A percentile compares a stretch with the other conserved stretches of the same genome.
Evolutionary conservation across 345 rosid genomes (phyloP).

Genomic region (Diplotaxis tenuifolia): DNA sequence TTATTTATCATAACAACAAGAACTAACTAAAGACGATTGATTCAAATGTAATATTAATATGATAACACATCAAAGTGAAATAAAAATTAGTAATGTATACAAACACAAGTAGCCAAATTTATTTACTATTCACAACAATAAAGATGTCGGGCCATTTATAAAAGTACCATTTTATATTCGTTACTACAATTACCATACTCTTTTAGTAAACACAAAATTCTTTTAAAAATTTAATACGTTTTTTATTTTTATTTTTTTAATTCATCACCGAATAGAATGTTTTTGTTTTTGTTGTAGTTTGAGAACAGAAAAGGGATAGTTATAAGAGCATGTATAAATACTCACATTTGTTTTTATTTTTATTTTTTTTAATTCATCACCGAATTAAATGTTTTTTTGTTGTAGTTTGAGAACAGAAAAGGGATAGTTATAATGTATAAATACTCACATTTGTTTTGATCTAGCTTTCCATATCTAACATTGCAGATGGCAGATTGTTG

Average conservation of each 20-base stretch:
- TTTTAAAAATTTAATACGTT: background rate
- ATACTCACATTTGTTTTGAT: background rate
- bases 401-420: background rate
- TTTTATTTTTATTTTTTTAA: background rate
- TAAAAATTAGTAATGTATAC: background rate
- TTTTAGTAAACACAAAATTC: background rate
- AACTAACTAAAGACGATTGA: background rate
- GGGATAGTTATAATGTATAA: too few relatives aligned
- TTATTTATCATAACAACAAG: background rate
- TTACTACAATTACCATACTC: background rate
- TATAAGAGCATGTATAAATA: background rate
- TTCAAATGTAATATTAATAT: background rate
- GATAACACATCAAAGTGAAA: background rate
- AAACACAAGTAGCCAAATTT: constrained; percentile 14
- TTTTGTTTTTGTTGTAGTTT: background rate
- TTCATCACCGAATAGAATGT: background rate
- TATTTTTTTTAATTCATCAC: background rate
- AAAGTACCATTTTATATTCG: background rate
- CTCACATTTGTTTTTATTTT: background rate
- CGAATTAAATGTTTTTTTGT: background rate
- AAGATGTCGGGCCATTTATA: background rate
- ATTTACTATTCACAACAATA: constrained; percentile 1
- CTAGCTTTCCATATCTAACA: background rate
- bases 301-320: background rate
- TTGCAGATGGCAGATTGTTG: constrained; percentile 90